These are phyloP conservation scores for Berberis vulgaris DNA, from an alignment of 164 flowering plant species.

Conservation along the genomic window DNA sequence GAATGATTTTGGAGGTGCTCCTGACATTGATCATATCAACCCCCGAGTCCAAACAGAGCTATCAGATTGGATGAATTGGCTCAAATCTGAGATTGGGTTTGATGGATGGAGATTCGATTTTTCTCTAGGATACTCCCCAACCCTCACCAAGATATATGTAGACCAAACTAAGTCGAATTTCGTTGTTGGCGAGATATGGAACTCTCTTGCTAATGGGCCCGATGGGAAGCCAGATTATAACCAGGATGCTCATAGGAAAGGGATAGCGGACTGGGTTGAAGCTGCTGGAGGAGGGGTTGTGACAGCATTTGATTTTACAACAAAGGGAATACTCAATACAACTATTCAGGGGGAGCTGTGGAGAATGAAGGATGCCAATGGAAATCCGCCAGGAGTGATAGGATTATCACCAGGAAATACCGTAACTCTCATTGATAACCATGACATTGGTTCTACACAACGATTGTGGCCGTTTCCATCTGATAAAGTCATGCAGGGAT, in stretches of 20 bases:
- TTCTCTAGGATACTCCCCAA: slow-evolving; percentile 46
- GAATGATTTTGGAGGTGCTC: slow-evolving; percentile 30
- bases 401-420: slow-evolving; percentile 51
- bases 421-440: slow-evolving; percentile 81
- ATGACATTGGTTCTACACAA: slow-evolving; percentile 73
- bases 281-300: slow-evolving; percentile 42
- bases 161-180: slow-evolving; percentile 39
- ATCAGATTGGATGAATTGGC: slow-evolving; percentile 81
- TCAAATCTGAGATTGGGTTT: slow-evolving; percentile 58
- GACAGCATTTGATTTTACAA: slow-evolving; percentile 71
- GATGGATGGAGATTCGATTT: slow-evolving; percentile 75
- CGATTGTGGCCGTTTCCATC: slow-evolving; percentile 65
- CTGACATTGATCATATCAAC: slow-evolving; percentile 71
- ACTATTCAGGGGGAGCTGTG: slow-evolving; percentile 58
- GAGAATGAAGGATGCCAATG: slow-evolving; percentile 51
- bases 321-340: slow-evolving; percentile 65
- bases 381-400: slow-evolving; percentile 64
- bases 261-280: slow-evolving; percentile 42
- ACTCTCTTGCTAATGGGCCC: slow-evolving; percentile 22
- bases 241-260: slow-evolving; percentile 47
- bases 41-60: slow-evolving; percentile 55
- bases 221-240: slow-evolving; percentile 36
- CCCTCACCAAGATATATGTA: slow-evolving; percentile 42
- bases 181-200: slow-evolving; percentile 68
- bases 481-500: slow-evolving; percentile 70